phyloP scores from a whole-genome alignment of 352 stramenopile species.

The Phytophthora ohioensis region DNA sequence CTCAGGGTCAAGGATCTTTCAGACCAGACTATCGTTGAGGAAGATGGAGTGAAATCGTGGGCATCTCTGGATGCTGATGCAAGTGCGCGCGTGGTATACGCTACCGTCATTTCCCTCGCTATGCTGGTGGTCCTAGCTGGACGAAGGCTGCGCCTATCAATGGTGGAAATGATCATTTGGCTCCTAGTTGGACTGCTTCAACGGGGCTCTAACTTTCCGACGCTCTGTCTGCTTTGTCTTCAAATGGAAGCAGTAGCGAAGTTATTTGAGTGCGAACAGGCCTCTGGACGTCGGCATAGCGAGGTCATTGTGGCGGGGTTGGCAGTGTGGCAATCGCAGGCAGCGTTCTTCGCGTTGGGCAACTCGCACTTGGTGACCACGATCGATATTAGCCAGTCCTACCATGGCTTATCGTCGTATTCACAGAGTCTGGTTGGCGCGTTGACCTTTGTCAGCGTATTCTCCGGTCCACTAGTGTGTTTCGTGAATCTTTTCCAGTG shows the following conservation, averaged over 20 bases:
- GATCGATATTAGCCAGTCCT: conserved; percentile 91
- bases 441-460: conserved; percentile 80
- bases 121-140: conserved; percentile 8
- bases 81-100: conserved; percentile 64
- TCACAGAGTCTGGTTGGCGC: conserved; percentile 83
- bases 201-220: conserved; percentile 65
- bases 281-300: conserved; percentile 1
- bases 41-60: conserved; percentile 6
- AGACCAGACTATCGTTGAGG: conserved; percentile 9
- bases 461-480: conserved; percentile 76
- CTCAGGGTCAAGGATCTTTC: conserved; percentile 37
- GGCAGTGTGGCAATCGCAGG: conserved; percentile 62
- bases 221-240: conserved; percentile 61
- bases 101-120: conserved; percentile 25
- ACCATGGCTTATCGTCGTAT: conserved; percentile 82
- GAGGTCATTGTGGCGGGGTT: conserved; percentile 38
- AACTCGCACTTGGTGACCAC: conserved; percentile 92
- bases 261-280: conserved; percentile 29
- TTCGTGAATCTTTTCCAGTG: conserved; percentile 61
- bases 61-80: conserved; percentile 41
- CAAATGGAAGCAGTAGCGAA: conserved; percentile 47
- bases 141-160: conserved; percentile 16
- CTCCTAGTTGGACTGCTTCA: conserved; percentile 69
- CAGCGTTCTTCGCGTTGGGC: conserved; percentile 85
- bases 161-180: conserved; percentile 68